A percentile compares a stretch with the other conserved stretches of the same genome.
Conservation (phyloP, 2,329 filamentous ascomycete genomes). For the Paecilomyces sp. region DNA sequence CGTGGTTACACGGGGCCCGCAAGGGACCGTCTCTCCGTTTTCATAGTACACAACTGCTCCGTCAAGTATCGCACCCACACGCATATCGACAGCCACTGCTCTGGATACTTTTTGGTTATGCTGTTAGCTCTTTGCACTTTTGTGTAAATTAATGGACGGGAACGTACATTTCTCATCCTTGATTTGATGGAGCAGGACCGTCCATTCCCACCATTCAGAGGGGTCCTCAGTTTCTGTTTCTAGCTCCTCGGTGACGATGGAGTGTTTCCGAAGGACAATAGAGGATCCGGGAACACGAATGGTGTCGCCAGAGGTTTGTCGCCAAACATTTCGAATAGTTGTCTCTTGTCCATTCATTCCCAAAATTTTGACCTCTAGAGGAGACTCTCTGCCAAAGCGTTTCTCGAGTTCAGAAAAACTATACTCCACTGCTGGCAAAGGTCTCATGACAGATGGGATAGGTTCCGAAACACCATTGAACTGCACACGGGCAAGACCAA, state of each 20-base stretch:
- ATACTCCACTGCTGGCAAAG: background rate
- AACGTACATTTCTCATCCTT: background rate
- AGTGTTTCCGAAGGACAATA: slow-evolving; percentile 33
- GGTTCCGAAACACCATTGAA: slow-evolving; percentile 16
- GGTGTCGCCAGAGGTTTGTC: slow-evolving; percentile 21
- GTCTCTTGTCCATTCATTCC: slow-evolving; percentile 36
- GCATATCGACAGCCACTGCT: slow-evolving; percentile 39
- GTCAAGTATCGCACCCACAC: slow-evolving; percentile 39
- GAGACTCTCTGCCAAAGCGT: slow-evolving; percentile 19
- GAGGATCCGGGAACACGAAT: slow-evolving; percentile 34
- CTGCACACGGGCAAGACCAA: slow-evolving; percentile 20
- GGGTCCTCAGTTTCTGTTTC: background rate
- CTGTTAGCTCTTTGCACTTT: slow-evolving; percentile 13
- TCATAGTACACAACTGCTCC: slow-evolving; percentile 40
- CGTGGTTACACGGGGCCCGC: slow-evolving; percentile 27
- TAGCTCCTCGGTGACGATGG: background rate
- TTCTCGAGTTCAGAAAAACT: background rate
- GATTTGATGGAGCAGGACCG: background rate
- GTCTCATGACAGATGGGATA: slow-evolving; percentile 11
- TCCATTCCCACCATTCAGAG: background rate
- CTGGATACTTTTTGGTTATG: slow-evolving; percentile 20
- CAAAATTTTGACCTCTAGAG: slow-evolving; percentile 27
- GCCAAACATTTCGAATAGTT: slow-evolving; percentile 26
- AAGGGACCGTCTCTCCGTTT: slow-evolving; percentile 38
- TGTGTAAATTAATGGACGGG: slow-evolving; percentile 12